Evolutionary conservation across 495 filamentous ascomycete genomes (phyloP), one percentile per base, ranked within the genome.

Genomic region (Aspergillus funiculosus): DNA sequence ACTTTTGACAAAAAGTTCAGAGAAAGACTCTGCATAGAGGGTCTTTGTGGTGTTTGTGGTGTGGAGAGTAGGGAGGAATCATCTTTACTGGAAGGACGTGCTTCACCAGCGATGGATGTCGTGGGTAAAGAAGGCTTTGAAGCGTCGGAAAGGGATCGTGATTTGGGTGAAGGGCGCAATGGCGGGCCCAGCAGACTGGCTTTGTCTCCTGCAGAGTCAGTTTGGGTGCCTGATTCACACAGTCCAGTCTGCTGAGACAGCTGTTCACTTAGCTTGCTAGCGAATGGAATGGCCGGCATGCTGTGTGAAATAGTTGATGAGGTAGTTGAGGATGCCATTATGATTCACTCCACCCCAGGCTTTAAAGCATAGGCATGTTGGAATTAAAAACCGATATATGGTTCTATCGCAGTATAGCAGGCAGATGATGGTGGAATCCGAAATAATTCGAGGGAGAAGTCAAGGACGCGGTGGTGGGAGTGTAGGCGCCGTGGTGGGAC

Each of bases 1-100:
- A 67, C 67, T 41, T 72, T 74, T 14, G 78, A 69, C 14, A 85
- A 78, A 71, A 92, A 78, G 56, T 90, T 85, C 50, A 95, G 69
- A 9, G 85, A 82, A 21, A 94, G 70, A 26, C 78, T 80, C 13
- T 75, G 66, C 52, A 82, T 75, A 78, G 45, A 77, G 67, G 83
- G 71, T 40, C 86, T 74, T 42, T 73, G 75, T 3, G 85, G 82
- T 10, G 82, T 85, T 28, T 76, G 71, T 6, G 88, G 83, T 10
- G 73, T 72, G 7, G 69, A 68, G 38, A 67, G 63, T 18, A 87
- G 67, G 38, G 76, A 76, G 54, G 80, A 83, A 57, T 96, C 90
- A 72, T 96, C 90, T 68, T 92, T 91, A 44, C 86, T 71, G 27
- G 62, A 51, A 9, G 58, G 61, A 5, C 65, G 63, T 37, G 41